A percentile compares a stretch with the other conserved stretches of the same genome.
Conservation (phyloP, 2,329 filamentous ascomycete genomes). For the Cercospora citrullina region DNA sequence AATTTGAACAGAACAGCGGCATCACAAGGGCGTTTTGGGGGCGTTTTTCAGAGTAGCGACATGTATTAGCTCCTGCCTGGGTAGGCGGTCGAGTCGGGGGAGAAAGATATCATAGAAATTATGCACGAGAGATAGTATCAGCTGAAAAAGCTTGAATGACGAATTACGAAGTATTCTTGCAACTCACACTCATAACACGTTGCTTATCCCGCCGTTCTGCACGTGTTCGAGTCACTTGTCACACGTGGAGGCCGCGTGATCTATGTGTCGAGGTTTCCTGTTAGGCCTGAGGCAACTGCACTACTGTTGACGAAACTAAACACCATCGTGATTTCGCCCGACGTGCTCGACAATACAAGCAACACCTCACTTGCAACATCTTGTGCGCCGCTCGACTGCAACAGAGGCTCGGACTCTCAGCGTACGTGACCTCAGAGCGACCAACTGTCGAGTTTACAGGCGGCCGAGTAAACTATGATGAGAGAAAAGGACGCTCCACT, state of each 20-base stretch:
- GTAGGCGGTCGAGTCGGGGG: not conserved
- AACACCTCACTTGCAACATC: not conserved
- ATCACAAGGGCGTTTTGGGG: not conserved
- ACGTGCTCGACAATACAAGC: not conserved
- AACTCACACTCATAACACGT: not conserved
- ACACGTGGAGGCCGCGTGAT: not conserved
- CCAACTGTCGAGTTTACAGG: no score
- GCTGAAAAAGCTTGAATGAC: not conserved
- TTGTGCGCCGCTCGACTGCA: not conserved
- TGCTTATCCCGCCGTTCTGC: not conserved
- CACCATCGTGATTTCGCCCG: not conserved
- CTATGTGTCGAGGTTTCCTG: not conserved
- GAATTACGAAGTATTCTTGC: not conserved
- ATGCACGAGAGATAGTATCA: not conserved
- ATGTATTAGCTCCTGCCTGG: slow-evolving; percentile 2
- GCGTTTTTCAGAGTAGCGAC: not conserved
- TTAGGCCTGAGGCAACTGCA: not conserved
- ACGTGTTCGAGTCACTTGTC: not conserved
- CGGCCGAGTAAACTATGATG: not conserved
- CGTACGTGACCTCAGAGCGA: no score
- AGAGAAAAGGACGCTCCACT: not conserved
- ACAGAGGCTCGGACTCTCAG: not conserved
- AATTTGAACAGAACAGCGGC: not conserved
- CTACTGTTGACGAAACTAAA: not conserved
- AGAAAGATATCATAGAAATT: not conserved